Evolutionary conservation across 2,329 filamentous ascomycete species (phyloP), one percentile per base, ranked within the genome.

Genomic region (Aspergillus sclerotialis): DNA sequence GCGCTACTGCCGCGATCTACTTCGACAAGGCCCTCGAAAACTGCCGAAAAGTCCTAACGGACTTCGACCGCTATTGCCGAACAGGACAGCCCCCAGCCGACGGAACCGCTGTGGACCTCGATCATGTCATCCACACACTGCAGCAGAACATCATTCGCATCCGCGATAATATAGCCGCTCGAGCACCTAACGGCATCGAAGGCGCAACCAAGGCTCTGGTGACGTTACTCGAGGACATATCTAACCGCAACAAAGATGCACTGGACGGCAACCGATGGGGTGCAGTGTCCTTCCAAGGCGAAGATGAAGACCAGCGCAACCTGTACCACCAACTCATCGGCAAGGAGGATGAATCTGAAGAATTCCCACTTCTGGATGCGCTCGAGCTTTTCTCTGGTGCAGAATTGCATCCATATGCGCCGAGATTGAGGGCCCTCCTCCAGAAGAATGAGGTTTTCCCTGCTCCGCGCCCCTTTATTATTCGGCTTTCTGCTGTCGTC

Each of bases 401-500:
- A 2, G 50, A 56, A 26, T 45, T 66, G 3, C 43, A 48, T 24
- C 50, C 54, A 17, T 58, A 54, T 32, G 35, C 43, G 11, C 32
- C 44, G n/a, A 52, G 46, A 17, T 44, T 67, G 18, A 45, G 44
- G 9, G 44, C 44, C 5, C 50, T 62, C 9, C 52, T 60, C 11
- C 46, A 45, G 42, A 67, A 69, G 45, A 63, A 73, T 32, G 61
- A 70, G 43, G 55, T 64, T 26, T 63, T 67, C 35, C 52, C 55
- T 14, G 58, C 59, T 0, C 61, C 62, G 11, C 53, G 49, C 32
- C 44, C 44, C 7, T 65, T 59, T 32, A 47, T 64, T 18, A 38
- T 57, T 18, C 56, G 53, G 23, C 44, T 65, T 10, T 48, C 44
- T 21, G 38, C 43, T 3, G 30, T 65, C 28, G 49, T 62, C 18